These are phyloP conservation scores for Boletus albobrunnescens DNA, from an alignment of 1,284 basidiomycete genomes.

Conservation along the genomic window DNA sequence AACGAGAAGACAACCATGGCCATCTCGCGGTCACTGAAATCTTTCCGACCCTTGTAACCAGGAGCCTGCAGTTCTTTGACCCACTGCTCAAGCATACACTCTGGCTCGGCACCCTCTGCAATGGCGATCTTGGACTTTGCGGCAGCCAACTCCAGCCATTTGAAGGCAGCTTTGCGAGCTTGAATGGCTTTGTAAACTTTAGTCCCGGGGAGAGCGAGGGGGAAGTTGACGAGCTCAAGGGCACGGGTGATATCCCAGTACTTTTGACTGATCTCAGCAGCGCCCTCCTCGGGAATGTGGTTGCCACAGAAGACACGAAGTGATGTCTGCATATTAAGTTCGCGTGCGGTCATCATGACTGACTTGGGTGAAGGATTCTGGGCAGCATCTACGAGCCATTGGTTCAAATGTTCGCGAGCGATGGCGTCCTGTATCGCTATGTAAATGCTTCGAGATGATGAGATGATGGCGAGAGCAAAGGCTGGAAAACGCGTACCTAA, in stretches of 20 bases:
- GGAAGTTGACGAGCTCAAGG: constrained; percentile 98
- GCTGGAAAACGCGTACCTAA: constrained; percentile 57
- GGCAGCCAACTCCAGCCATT: constrained; percentile 81
- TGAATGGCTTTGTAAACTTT: constrained; percentile 95
- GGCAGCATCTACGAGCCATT: constrained; percentile 65
- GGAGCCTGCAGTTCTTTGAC: constrained; percentile 72
- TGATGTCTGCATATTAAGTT: constrained; percentile 97
- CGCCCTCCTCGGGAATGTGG: constrained; percentile 81
- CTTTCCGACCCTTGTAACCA: constrained; percentile 71
- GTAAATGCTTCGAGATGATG: constrained; percentile 63
- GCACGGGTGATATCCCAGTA: constrained; percentile 97
- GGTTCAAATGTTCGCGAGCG: constrained; percentile 70
- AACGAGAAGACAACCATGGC: constrained; percentile 95
- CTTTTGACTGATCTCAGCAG: constrained; percentile 82
- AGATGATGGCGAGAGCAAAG: neutral
- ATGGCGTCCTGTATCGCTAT: constrained; percentile 84
- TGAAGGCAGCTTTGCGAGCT: constrained; percentile 86
- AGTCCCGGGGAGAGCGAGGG: constrained; percentile 91
- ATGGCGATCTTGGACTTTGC: constrained; percentile 80
- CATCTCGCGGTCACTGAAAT: constrained; percentile 94
- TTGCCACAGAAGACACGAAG: constrained; percentile 92
- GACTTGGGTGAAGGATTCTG: constrained; percentile 50
- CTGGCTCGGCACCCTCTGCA: constrained; percentile 76
- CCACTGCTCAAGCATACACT: constrained; percentile 94
- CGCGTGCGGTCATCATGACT: constrained; percentile 90